Base-by-base conservation (phyloP, 2,329 filamentous ascomycete genomes). In the Aspergillus chevalieri region DNA sequence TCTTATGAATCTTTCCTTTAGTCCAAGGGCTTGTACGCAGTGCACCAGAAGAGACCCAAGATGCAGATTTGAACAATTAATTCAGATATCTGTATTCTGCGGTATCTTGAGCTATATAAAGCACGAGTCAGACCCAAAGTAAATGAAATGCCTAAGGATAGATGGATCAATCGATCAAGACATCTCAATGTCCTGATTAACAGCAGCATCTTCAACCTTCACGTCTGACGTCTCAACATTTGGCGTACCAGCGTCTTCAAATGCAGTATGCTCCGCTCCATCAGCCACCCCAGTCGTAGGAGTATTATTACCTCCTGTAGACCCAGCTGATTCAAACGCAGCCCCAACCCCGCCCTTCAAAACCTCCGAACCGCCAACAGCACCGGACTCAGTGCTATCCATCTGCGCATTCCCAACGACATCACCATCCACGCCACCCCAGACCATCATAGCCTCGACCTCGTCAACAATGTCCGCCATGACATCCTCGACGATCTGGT, bases 401-500 rank as follows among this genome's bases (percentile, higher is more conserved):
- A 63, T 38, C 17, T 58, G 58, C 5, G 56, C 54, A 34, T 61
- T 64, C n/a, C 57, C 57, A 44, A 68, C 62, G 43, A 68, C 54
- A 46, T 65, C 61, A 26, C 64, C 63, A 26, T 69, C 65, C 14
- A 66, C 57, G 24, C 62, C 65, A n/a, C 69, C 67, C 64, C 68
- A 84, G 83, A 94, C 72, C 88, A 93, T 72, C 64, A 69, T 67
- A 8, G 70, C 69, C 50, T 95, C 90, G 44, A 95, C 87, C 71
- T 98, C 93, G 63, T 98, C 93, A 28, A 97, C 78, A 47, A 98
- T 80, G 68, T 98, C 93, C 66, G 90, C 95, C 26, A 95, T 80
- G 21, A 96, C 78, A 62, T 98, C 93, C 71, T 98, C 93, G 12
- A 86, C 90, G 53, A 98, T 91, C 73, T 97, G 92, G 65, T 98